These are phyloP conservation scores for Thielaviopsis punctulata DNA, from an alignment of 2,329 filamentous ascomycete genomes.

Conservation along the genomic window DNA sequence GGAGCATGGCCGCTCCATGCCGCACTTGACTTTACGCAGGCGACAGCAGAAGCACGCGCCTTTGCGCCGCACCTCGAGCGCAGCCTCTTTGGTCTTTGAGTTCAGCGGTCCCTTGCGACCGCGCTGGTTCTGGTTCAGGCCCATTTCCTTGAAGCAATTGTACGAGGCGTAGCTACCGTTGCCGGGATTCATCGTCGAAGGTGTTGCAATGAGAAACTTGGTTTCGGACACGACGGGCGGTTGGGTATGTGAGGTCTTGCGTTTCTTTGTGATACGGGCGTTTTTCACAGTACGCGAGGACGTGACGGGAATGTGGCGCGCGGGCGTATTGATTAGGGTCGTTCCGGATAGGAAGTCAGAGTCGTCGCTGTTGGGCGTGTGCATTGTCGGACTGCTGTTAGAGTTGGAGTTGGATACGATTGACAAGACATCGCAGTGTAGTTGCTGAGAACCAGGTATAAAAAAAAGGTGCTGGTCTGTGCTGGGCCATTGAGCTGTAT, in stretches of 20 bases:
- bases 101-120: conserved; percentile 39
- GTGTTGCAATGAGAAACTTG: background rate
- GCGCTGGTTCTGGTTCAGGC: conserved; percentile 28
- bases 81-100: conserved; percentile 35
- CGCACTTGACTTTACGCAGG: conserved; percentile 41
- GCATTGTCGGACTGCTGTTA: background rate
- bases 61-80: conserved; percentile 33
- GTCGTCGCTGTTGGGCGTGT: background rate
- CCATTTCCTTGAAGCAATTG: conserved; percentile 37
- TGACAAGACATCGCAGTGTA: background rate
- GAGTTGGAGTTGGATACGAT: background rate
- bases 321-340: background rate
- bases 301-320: background rate
- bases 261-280: background rate
- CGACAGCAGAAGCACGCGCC: conserved; percentile 44
- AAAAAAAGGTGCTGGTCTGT: too few species aligned
- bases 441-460: too few species aligned
- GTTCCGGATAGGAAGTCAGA: background rate
- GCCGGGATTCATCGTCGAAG: background rate
- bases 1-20: conserved; percentile 36
- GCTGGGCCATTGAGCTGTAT: too few species aligned
- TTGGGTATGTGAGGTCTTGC: background rate
- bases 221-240: background rate
- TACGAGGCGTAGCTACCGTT: conserved; percentile 16
- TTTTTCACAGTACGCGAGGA: background rate